Evolutionary conservation across 2,329 filamentous ascomycete species (phyloP), one percentile per base, ranked within the genome.

Genomic region (Xylariaceae sp.): DNA sequence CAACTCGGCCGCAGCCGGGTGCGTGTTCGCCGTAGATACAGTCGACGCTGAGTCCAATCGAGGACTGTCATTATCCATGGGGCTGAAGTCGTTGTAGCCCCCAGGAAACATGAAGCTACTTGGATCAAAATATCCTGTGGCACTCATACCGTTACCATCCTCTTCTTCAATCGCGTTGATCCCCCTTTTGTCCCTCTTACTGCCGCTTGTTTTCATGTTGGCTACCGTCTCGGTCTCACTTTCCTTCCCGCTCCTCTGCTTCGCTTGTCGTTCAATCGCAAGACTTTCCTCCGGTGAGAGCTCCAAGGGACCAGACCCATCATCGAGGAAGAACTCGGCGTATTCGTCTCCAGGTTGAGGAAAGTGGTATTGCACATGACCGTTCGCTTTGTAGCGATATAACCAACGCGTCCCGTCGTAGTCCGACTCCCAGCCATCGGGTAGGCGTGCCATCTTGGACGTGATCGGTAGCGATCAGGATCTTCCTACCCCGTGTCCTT

Each of bases 341-440:
- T 77, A 83, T 65, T 82, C 80, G 58, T 83, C 80, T 54, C 79
- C 80, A 5, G 75, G 72, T 39, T 71, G 71, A 6, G 80, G 80
- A 54, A 82, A 83, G 51, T 75, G 75, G 58, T 75, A 83, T 62
- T 82, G 80, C 14, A 75, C 65, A 33, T 75, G 67, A 10, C 78
- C 78, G 9, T 75, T 80, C 19, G 78, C 67, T 54, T 71, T 76
- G 67, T 78, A 81, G 45, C 72, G 73, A 62, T 78, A 83, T 65
- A 81, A 76, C 80, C 80, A 83, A 22, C 80, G 74, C 12, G 52
- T 58, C 46, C 78, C 78, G 55, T 82, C 79, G 57, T 82, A 81
- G 62, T 82, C 80, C 59, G 68, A 73, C 49, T 80, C 76, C 80
- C 80, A 82, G 47, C 76, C 75, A 7, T 71, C 67, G 2, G 77